phyloP scores from a whole-genome alignment of 2,329 filamentous ascomycete species.

The Lasiodiplodia theobromae region DNA sequence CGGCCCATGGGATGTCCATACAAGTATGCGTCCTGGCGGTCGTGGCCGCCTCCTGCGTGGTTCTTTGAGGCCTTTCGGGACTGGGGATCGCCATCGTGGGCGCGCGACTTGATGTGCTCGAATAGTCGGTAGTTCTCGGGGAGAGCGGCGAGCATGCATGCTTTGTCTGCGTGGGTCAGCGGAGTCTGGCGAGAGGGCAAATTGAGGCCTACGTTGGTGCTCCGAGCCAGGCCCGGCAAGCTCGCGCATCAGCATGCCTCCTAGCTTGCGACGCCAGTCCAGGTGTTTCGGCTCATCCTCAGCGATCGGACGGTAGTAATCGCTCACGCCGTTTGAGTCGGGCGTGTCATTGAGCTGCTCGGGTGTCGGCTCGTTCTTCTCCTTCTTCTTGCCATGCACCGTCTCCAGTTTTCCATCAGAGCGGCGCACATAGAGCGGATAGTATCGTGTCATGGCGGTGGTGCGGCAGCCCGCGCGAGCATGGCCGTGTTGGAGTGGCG shows the following conservation, averaged over 20 bases:
- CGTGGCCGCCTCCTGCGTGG: constrained; percentile 58
- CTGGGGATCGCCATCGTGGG: constrained; percentile 50
- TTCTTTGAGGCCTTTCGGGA: constrained; percentile 55
- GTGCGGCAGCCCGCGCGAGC: neutral
- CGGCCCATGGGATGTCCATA: constrained; percentile 66
- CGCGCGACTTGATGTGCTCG: constrained; percentile 64
- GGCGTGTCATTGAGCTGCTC: constrained; percentile 61
- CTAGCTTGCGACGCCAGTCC: constrained; percentile 66
- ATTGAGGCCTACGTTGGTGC: constrained; percentile 38
- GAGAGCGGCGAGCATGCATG: constrained; percentile 61
- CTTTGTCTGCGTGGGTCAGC: constrained; percentile 35
- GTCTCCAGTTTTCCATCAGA: constrained; percentile 59
- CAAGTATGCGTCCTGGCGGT: constrained; percentile 66
- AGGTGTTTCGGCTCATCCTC: constrained; percentile 60
- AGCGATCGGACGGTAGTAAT: constrained; percentile 62
- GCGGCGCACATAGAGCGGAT: constrained; percentile 55
- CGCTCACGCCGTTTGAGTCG: constrained; percentile 60
- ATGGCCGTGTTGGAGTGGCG: constrained; percentile 4
- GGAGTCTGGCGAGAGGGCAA: neutral
- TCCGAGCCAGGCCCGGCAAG: constrained; percentile 49
- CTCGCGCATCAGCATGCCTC: constrained; percentile 63
- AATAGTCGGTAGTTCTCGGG: constrained; percentile 65
- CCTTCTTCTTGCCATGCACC: constrained; percentile 57
- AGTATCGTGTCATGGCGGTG: constrained; percentile 53
- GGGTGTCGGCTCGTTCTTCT: constrained; percentile 59